These are phyloP conservation scores for Epichloe scottii DNA, from an alignment of 2,329 filamentous ascomycete species.

Conservation along the genomic window DNA sequence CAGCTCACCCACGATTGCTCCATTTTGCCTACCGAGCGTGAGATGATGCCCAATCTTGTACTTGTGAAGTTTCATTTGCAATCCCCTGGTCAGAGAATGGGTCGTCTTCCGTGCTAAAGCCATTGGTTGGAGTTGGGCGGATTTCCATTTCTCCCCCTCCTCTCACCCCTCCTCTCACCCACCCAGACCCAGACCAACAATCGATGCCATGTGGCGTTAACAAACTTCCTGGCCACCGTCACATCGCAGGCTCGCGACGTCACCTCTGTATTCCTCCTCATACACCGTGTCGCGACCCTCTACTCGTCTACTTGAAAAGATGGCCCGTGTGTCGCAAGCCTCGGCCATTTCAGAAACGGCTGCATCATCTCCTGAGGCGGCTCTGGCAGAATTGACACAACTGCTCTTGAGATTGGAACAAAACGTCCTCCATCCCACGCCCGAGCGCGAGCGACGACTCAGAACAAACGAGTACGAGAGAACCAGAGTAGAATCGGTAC, in stretches of 20 bases:
- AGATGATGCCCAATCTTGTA: too few relatives aligned
- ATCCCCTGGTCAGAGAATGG: too few relatives aligned
- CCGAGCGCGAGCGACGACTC: conserved; percentile 44
- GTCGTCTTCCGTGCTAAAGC: too few relatives aligned
- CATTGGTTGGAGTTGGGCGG: too few relatives aligned
- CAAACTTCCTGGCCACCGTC: background rate
- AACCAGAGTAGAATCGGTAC: conserved; percentile 26
- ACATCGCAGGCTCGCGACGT: background rate
- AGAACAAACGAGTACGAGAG: conserved; percentile 55
- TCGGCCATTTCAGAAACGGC: background rate
- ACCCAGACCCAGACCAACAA: background rate
- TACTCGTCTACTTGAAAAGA: background rate
- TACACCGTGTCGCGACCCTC: background rate
- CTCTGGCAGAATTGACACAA: conserved; percentile 42
- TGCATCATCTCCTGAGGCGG: conserved; percentile 15
- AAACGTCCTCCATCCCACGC: conserved; percentile 48
- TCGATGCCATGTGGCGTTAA: conserved; percentile 1
- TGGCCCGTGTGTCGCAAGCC: background rate
- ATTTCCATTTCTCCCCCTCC: too few relatives aligned
- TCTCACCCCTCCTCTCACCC: too few relatives aligned
- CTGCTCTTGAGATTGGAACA: conserved; percentile 55
- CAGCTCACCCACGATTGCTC: too few relatives aligned
- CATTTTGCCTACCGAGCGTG: too few relatives aligned
- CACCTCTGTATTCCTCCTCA: background rate
- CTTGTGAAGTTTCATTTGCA: too few relatives aligned